phyloP scores from a whole-genome alignment of 306 rosid species.

The Vachellia pachyceras region DNA sequence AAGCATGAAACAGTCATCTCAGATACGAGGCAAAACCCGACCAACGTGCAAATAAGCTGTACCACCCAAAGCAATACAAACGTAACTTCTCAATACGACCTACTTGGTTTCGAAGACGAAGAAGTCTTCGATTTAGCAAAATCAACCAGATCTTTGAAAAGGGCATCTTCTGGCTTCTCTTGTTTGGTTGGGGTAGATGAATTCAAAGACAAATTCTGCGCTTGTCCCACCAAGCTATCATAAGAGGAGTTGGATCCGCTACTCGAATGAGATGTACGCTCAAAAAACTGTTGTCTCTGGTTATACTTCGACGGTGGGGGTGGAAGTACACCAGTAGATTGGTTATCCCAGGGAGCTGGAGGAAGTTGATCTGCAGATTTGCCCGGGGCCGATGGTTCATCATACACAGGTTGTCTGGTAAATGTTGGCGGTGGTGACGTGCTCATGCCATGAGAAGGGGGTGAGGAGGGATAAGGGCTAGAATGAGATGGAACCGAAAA shows the following conservation, averaged over 20 bases:
- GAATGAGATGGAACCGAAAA: slow-evolving; percentile 42
- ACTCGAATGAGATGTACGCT: slow-evolving; percentile 44
- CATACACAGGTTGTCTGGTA: slow-evolving; percentile 54
- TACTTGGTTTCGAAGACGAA: slow-evolving; percentile 59
- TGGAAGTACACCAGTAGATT: slow-evolving; percentile 54
- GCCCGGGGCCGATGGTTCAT: slow-evolving; percentile 53
- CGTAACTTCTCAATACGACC: slow-evolving; percentile 50
- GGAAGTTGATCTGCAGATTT: slow-evolving; percentile 59
- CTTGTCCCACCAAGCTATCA: slow-evolving; percentile 61
- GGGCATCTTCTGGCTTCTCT: slow-evolving; percentile 69
- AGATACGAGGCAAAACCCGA: slow-evolving; percentile 34
- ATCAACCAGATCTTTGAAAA: slow-evolving; percentile 77
- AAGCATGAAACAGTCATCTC: slow-evolving; percentile 36
- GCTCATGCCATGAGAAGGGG: slow-evolving; percentile 40
- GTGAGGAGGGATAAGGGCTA: slow-evolving; percentile 41
- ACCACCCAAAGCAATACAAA: slow-evolving; percentile 27
- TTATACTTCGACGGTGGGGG: slow-evolving; percentile 67
- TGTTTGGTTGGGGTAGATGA: slow-evolving; percentile 53
- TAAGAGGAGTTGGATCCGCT: slow-evolving; percentile 57
- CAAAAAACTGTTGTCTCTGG: slow-evolving; percentile 76
- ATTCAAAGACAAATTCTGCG: slow-evolving; percentile 63
- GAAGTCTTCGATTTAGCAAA: slow-evolving; percentile 75
- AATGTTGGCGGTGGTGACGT: slow-evolving; percentile 48
- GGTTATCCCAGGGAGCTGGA: slow-evolving; percentile 71
- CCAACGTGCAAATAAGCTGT: slow-evolving; percentile 39